phyloP scores from a whole-genome alignment of 1,284 basidiomycete species.

The Phylloporus sp. region DNA sequence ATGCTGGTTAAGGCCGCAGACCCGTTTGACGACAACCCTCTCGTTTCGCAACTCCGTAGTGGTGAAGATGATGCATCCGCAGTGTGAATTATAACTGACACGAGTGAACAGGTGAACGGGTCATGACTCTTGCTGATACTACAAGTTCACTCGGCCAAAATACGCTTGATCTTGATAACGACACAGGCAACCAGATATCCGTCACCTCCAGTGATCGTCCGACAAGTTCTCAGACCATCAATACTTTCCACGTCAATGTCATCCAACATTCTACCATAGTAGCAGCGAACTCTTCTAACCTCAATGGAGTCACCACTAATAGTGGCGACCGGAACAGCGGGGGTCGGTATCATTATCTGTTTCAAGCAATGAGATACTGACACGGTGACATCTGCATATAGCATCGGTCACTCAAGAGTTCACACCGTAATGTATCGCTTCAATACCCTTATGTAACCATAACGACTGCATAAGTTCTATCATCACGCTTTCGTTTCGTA shows the following conservation, averaged over 20 bases:
- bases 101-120: slow-evolving; percentile 6
- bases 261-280: slow-evolving; percentile 14
- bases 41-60: slow-evolving; percentile 10
- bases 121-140: slow-evolving; percentile 7
- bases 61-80: slow-evolving; percentile 5
- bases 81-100: background rate
- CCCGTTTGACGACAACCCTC: slow-evolving; percentile 11
- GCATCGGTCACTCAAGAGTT: slow-evolving; percentile 4
- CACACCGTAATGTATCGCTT: slow-evolving; percentile 10
- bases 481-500: no score
- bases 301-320: background rate
- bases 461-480: no score
- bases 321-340: slow-evolving; percentile 2
- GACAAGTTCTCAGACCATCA: slow-evolving; percentile 3
- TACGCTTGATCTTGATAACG: no score
- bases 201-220: background rate
- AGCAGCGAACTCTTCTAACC: slow-evolving; percentile 9
- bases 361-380: slow-evolving; percentile 1
- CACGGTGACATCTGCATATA: background rate
- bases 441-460: no score
- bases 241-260: background rate
- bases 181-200: background rate
- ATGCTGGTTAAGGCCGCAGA: background rate
- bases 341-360: slow-evolving; percentile 3
- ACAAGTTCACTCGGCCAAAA: slow-evolving; percentile 9